Base-by-base conservation (phyloP, 192 early-diverging fungal genomes). In the Entomortierella parvispora region DNA sequence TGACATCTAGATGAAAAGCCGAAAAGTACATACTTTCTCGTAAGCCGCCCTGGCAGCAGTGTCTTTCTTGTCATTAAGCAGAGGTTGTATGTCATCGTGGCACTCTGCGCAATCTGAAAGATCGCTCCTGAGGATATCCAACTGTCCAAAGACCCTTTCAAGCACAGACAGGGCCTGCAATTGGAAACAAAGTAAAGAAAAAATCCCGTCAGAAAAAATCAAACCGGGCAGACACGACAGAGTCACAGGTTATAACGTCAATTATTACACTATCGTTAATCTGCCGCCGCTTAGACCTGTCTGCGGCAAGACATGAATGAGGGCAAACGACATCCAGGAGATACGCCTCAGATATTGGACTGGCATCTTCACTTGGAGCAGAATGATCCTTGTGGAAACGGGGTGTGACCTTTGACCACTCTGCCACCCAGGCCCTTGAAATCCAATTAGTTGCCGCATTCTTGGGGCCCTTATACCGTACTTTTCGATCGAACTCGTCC, bases 391-490 rank as follows among this genome's bases (percentile, higher is more conserved):
- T 42, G 44, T 68, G 74, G 15, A 77, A 58, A 0, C 46, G 37
- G 25, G 74, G 74, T 0, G 40, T 44, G 18, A 64, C 48, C 23
- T 68, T 68, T 12, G 37, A 18, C 74, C 74, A 77, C 31, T 68
- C 65, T 17, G 47, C 40, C n/a, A 77, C 26, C 74, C 74, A 77
- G 9, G 37, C 1, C 22, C 59, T 68, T 33, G 74, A 77, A 43
- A 77, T 42, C 74, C 74, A 77, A 0, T 23, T 59, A 20, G 32
- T 34, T n/a, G 42, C 2, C 18, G 65, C 11, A 20, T 60, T 64
- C 26, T 47, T 33, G 2, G 29, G 52, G 0, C 47, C 50, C 25
- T 68, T 77, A 2, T 31, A 12, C 29, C 51, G 34, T 5, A 40
- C 7, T 40, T 40, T 40, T 8, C 53, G 50, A 9, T 68, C 65